Evolutionary conservation across 1,139 yeast species (phyloP).

Genomic region (Blastobotrys ciferrii): DNA sequence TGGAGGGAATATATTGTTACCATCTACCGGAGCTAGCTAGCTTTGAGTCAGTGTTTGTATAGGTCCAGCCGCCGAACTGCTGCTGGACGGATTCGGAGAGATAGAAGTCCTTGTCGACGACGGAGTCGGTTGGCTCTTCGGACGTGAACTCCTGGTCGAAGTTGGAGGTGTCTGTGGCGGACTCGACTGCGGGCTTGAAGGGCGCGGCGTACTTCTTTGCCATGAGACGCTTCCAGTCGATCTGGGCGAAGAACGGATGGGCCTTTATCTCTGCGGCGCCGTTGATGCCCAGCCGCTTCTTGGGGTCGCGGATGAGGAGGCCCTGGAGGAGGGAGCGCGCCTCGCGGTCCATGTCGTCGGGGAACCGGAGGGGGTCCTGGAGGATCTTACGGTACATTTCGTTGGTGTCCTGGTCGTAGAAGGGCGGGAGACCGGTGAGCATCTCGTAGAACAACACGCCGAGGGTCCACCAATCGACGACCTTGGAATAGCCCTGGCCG

Average conservation of each 20-base stretch:
- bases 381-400: constrained; percentile 92
- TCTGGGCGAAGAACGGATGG: constrained; percentile 85
- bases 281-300: constrained; percentile 66
- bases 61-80: constrained; percentile 99
- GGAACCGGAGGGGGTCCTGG: constrained; percentile 85
- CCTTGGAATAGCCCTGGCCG: constrained; percentile 92
- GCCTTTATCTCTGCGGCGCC: constrained; percentile 84
- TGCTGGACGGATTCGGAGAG: constrained; percentile 79
- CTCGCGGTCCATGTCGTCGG: constrained; percentile 81
- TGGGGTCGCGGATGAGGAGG: constrained; percentile 82
- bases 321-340: constrained; percentile 80
- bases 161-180: constrained; percentile 84
- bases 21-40: constrained; percentile 28
- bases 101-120: constrained; percentile 73
- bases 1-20: no score
- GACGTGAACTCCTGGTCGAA: constrained; percentile 91
- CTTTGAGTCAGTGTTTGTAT: constrained; percentile 50
- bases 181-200: constrained; percentile 86
- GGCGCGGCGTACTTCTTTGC: constrained; percentile 94
- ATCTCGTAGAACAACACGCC: constrained; percentile 92
- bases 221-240: constrained; percentile 85
- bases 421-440: constrained; percentile 96
- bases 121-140: constrained; percentile 93
- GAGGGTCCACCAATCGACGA: constrained; percentile 98
- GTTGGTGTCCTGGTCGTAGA: constrained; percentile 91